Evolutionary conservation across 2,329 filamentous ascomycete species (phyloP).

Genomic region (Leptographium radiaticola): DNA sequence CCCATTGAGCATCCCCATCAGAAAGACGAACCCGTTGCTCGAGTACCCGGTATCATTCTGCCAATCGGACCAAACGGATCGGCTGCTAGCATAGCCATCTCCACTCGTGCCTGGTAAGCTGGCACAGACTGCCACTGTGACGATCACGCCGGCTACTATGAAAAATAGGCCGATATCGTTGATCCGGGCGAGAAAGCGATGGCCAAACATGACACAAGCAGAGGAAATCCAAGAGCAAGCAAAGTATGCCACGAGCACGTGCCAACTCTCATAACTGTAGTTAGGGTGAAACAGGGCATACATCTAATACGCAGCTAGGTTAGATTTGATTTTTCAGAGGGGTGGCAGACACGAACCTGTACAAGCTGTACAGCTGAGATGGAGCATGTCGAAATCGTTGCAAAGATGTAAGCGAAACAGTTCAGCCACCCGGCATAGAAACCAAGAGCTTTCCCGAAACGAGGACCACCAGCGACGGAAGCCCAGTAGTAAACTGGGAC

Average conservation of each 20-base stretch:
- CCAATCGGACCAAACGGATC: constrained; percentile 29
- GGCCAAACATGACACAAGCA: constrained; percentile 36
- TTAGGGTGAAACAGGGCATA: constrained; percentile 26
- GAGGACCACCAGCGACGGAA: constrained; percentile 21
- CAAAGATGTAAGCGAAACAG: constrained; percentile 19
- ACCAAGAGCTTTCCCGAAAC: no score
- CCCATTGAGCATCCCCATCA: constrained; percentile 41
- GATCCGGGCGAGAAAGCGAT: constrained; percentile 35
- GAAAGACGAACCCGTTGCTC: constrained; percentile 25
- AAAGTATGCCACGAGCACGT: constrained; percentile 29
- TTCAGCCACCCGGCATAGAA: constrained; percentile 32
- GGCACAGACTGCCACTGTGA: background rate
- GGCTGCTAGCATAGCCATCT: constrained; percentile 20
- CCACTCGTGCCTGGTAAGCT: constrained; percentile 30
- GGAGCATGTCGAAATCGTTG: no score
- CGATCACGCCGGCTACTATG: constrained; percentile 39
- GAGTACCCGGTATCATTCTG: constrained; percentile 25
- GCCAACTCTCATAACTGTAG: constrained; percentile 25
- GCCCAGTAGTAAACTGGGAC: constrained; percentile 45
- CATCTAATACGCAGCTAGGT: constrained; percentile 28
- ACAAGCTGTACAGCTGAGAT: no score
- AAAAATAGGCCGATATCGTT: constrained; percentile 42
- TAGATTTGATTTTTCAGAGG: constrained; percentile 23
- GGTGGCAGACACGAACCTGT: no score
- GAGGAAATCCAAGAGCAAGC: constrained; percentile 26